Conservation (phyloP, 208 protist genomes). For the Acanthamoeba sp. region DNA sequence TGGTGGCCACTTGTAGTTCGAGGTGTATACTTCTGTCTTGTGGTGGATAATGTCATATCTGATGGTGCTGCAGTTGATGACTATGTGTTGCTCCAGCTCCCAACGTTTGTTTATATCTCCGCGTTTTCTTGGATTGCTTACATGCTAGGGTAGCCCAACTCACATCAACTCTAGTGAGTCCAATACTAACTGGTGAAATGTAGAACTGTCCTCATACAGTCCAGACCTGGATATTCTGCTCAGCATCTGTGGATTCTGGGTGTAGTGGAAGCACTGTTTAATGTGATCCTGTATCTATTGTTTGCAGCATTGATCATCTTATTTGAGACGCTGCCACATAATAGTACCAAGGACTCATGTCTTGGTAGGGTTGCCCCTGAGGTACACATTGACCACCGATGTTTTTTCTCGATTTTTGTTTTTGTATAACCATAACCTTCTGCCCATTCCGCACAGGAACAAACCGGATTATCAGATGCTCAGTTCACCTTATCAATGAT, state of each 20-base stretch:
- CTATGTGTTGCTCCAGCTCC: not conserved
- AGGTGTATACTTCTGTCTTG: not conserved
- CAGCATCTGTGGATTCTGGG: not conserved
- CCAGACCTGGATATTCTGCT: no score
- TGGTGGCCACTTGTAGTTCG: not conserved
- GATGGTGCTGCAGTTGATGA: not conserved
- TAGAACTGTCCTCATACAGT: not conserved
- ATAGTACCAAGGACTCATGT: not conserved
- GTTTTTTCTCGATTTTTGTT: not conserved
- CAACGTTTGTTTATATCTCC: not conserved
- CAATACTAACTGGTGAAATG: no score
- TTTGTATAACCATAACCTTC: not conserved
- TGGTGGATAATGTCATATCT: not conserved
- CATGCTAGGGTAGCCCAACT: not conserved
- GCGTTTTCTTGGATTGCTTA: slow-evolving; percentile 14
- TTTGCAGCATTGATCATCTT: not conserved
- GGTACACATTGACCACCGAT: no score
- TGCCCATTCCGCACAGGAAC: not conserved
- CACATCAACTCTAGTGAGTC: no score
- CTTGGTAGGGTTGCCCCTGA: not conserved
- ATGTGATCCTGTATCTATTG: not conserved
- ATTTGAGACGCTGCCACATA: not conserved
- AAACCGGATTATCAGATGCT: not conserved
- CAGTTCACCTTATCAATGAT: not conserved
- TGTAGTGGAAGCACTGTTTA: not conserved